Evolutionary conservation across 2,329 filamentous ascomycete genomes (phyloP).

Genomic region (Trichoderma polysporum): DNA sequence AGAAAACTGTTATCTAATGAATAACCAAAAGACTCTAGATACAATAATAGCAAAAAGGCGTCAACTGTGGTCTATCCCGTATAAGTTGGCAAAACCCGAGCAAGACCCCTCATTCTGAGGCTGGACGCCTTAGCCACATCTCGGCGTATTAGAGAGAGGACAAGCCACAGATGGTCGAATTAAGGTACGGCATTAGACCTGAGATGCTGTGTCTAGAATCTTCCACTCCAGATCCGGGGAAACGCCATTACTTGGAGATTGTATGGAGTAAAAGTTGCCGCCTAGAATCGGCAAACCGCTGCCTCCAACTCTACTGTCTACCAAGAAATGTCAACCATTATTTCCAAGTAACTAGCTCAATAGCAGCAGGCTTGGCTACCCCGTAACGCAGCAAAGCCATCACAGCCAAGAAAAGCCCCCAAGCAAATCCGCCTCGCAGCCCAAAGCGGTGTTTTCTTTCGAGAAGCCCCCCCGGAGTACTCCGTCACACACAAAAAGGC

Average conservation of each 20-base stretch:
- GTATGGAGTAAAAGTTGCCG: not conserved
- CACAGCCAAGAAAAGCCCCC: not conserved
- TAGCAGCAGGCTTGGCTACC: not conserved
- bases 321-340: not conserved
- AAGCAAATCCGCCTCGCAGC: not conserved
- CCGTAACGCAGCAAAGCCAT: not conserved
- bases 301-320: too few relatives aligned
- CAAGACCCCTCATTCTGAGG: not conserved
- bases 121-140: not conserved
- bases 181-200: not conserved
- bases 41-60: not conserved
- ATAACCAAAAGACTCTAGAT: not conserved
- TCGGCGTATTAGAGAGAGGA: not conserved
- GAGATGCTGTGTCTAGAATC: not conserved
- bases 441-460: conserved; percentile 5
- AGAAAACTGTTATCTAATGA: not conserved
- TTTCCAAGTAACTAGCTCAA: not conserved
- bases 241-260: not conserved
- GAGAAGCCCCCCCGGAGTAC: conserved; percentile 3
- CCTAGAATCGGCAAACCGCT: not conserved
- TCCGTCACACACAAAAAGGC: not conserved
- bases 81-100: not conserved
- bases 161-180: conserved; percentile 3
- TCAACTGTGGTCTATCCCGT: not conserved
- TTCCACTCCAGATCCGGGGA: conserved; percentile 9